A percentile compares a stretch with the other conserved stretches of the same genome.
Evolutionary conservation across 257 asterid genomes (phyloP).

Genomic region (Solanum paucissectum): DNA sequence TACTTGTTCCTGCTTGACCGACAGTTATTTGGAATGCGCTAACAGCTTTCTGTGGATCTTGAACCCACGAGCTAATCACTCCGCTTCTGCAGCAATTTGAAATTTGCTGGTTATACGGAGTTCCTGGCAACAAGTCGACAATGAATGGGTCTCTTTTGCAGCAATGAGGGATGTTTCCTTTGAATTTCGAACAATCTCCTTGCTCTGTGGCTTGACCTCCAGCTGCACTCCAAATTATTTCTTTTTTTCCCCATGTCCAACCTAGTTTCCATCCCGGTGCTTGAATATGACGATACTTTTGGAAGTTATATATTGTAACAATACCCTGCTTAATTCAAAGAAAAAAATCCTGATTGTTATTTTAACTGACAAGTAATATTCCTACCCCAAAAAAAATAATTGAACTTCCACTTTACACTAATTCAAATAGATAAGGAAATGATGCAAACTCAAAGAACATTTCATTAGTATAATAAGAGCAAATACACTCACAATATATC

Average conservation of each 20-base stretch:
- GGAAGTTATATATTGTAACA: constrained; percentile 37
- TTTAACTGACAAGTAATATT: not conserved
- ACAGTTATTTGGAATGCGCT: constrained; percentile 35
- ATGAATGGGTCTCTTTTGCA: constrained; percentile 33
- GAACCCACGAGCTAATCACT: constrained; percentile 37
- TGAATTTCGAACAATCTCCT: constrained; percentile 51
- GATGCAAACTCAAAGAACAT: not conserved
- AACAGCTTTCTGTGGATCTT: constrained; percentile 24
- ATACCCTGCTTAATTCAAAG: constrained; percentile 17
- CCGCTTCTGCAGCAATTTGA: constrained; percentile 58
- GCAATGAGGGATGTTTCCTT: constrained; percentile 34
- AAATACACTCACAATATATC: constrained; percentile 32
- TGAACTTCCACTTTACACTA: not conserved
- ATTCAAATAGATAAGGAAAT: not conserved
- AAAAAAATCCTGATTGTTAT: not conserved
- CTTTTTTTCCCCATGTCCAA: constrained; percentile 50
- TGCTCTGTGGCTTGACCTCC: constrained; percentile 49
- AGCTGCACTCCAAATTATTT: constrained; percentile 35
- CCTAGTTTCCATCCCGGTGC: constrained; percentile 46
- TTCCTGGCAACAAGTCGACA: constrained; percentile 38
- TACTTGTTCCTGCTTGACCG: constrained; percentile 40
- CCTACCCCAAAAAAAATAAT: not conserved
- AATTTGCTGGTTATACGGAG: constrained; percentile 38
- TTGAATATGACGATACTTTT: constrained; percentile 33
- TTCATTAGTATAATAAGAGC: not conserved